These are phyloP conservation scores for Dimargaris cristalligena DNA, from an alignment of 192 early-diverging fungal species.

Conservation along the genomic window DNA sequence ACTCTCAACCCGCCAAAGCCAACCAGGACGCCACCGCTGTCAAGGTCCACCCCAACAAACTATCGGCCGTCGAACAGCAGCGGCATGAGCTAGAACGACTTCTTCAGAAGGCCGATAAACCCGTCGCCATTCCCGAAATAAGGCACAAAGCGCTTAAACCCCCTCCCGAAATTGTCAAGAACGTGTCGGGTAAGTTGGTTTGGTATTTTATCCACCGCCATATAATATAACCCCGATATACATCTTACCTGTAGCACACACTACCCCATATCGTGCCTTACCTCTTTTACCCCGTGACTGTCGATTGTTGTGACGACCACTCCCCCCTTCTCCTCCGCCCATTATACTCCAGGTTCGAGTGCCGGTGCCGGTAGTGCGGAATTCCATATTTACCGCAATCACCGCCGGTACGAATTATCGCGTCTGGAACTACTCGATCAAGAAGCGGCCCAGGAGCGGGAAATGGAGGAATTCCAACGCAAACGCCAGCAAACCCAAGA, in stretches of 20 bases:
- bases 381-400: conserved; percentile 83
- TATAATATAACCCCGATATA: not conserved
- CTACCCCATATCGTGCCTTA: not conserved
- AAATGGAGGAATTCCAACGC: conserved; percentile 37
- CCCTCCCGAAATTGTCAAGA: conserved; percentile 76
- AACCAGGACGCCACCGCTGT: too few relatives aligned
- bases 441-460: conserved; percentile 30
- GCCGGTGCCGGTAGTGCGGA: conserved; percentile 93
- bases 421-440: conserved; percentile 62
- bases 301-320: not conserved
- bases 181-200: conserved; percentile 47
- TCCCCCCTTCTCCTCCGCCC: not conserved
- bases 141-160: conserved; percentile 29
- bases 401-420: conserved; percentile 69
- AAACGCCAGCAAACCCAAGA: conserved; percentile 45
- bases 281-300: not conserved
- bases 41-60: conserved; percentile 16
- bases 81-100: conserved; percentile 47
- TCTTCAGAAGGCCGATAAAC: conserved; percentile 66
- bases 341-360: conserved; percentile 46
- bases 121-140: conserved; percentile 49
- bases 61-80: conserved; percentile 32
- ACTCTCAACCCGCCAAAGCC: too few relatives aligned
- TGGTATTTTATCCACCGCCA: not conserved
- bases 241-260: not conserved